A percentile compares a stretch with the other conserved stretches of the same genome.
These are phyloP conservation scores for Aspergillus glaucus DNA, from an alignment of 2,329 filamentous ascomycete genomes.

Conservation along the genomic window DNA sequence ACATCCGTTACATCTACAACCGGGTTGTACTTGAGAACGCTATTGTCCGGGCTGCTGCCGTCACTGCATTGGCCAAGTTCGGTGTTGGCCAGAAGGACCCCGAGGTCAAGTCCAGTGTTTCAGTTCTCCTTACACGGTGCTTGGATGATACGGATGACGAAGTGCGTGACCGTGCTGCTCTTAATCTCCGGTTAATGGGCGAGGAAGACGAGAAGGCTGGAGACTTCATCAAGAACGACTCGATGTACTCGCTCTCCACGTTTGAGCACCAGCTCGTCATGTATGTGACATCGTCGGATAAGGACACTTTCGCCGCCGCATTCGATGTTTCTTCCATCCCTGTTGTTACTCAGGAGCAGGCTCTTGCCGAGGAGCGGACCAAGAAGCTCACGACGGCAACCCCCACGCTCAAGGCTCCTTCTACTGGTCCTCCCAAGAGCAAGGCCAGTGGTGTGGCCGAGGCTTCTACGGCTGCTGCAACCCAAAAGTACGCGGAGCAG, in stretches of 20 bases:
- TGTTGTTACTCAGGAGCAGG: conserved; percentile 90
- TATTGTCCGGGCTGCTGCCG: conserved; percentile 87
- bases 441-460: conserved; percentile 63
- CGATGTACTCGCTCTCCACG: conserved; percentile 40
- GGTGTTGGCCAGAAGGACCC: conserved; percentile 93
- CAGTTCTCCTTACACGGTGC: conserved; percentile 85
- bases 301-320: conserved; percentile 71
- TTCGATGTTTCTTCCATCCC: conserved; percentile 92
- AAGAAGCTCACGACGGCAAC: conserved; percentile 94
- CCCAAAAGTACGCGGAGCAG: conserved; percentile 84
- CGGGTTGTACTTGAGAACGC: conserved; percentile 95
- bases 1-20: conserved; percentile 99
- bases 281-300: conserved; percentile 91
- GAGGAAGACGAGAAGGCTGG: conserved; percentile 82
- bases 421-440: conserved; percentile 68
- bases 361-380: conserved; percentile 88
- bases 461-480: conserved; percentile 69
- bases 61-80: conserved; percentile 93
- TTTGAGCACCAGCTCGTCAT: conserved; percentile 97
- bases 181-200: conserved; percentile 87
- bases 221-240: conserved; percentile 89
- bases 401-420: conserved; percentile 88
- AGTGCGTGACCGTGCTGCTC: conserved; percentile 86
- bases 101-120: conserved; percentile 93
- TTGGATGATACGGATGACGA: conserved; percentile 97